Base-by-base conservation (phyloP, 2,329 filamentous ascomycete species). In the Colletotrichum tabaci region DNA sequence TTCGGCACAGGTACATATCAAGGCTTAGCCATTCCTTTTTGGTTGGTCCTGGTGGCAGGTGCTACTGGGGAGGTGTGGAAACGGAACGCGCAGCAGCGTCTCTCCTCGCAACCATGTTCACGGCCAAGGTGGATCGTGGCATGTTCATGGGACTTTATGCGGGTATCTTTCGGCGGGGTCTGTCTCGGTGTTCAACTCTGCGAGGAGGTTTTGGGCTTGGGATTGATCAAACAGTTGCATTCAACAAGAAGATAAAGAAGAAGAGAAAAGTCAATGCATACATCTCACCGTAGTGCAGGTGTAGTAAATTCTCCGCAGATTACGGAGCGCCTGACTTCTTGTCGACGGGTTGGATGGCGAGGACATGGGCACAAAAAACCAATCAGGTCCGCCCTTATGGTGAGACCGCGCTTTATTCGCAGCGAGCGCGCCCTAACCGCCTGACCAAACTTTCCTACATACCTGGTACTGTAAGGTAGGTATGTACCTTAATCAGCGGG, bases 201-300 rank as follows among this genome's bases (percentile, higher is more conserved):
- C 12, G n/a, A 40, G 35, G n/a, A 40, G 35, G 18, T 21, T 56
- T 12, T 13, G 53, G 30, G 30, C n/a, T 53, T 13, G 35, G 30
- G 18, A 40, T 53, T 23, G 35, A 46, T 67, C 60, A 57, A 67
- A 50, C 60, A 57, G 60, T 67, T 60, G 64, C 60, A 64, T 30
- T 44, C 50, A 52, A 56, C 46, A 35, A 35, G 30, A 35, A 35
- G 8, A 9, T n/a, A n/a, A 35, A 9, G 30, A 35, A 9, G 8
- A 35, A 9, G 30, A 38, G 35, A 38, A 38, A 10, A 38, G 0
- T 10, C 8, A 38, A 9, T 0, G 3, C 35, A 38, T 38, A 9
- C 9, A 38, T 12, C 52, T n/a, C 13, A 18, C 7, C 13, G 52
- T 13, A 18, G 30, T 18, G 30, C 52, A 55, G 52, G 18, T n/a